Evolutionary conservation across 192 early-diverging fungal species (phyloP).

Genomic region (Coemansia umbellata): DNA sequence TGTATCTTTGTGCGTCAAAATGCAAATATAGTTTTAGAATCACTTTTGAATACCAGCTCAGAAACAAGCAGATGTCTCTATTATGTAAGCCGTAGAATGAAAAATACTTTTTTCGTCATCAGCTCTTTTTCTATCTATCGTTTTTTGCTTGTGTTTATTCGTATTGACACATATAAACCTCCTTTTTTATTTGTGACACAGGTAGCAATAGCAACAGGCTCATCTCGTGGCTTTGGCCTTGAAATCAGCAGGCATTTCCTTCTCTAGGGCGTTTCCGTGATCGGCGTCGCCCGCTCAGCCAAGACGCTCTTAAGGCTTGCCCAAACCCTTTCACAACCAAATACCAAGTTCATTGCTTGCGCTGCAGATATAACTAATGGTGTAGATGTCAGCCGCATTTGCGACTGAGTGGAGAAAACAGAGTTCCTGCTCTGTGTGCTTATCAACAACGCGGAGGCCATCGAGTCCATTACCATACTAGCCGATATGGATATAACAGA

Average conservation of each 20-base stretch:
- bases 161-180: too few species aligned
- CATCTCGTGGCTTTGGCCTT: slow-evolving; percentile 78
- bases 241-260: slow-evolving; percentile 57
- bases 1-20: too few species aligned
- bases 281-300: slow-evolving; percentile 66
- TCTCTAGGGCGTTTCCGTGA: slow-evolving; percentile 55
- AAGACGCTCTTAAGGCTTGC: neutral
- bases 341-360: slow-evolving; percentile 49
- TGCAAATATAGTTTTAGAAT: too few species aligned
- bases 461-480: slow-evolving; percentile 68
- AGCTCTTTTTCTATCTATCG: too few species aligned
- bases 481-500: slow-evolving; percentile 52
- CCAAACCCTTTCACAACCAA: slow-evolving; percentile 3
- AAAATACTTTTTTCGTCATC: too few species aligned
- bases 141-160: too few species aligned
- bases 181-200: neutral
- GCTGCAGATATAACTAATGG: slow-evolving; percentile 56
- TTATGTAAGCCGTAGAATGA: too few species aligned
- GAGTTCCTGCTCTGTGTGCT: slow-evolving; percentile 41
- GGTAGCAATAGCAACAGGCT: slow-evolving; percentile 80
- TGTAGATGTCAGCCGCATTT: slow-evolving; percentile 51
- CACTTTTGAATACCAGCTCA: too few species aligned
- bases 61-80: too few species aligned
- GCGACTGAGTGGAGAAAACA: slow-evolving; percentile 64
- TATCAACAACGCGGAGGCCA: slow-evolving; percentile 45